Evolutionary conservation across 768 basidiomycete genomes (phyloP), one percentile per base, ranked within the genome.

Genomic region (Serendipita vermifera): DNA sequence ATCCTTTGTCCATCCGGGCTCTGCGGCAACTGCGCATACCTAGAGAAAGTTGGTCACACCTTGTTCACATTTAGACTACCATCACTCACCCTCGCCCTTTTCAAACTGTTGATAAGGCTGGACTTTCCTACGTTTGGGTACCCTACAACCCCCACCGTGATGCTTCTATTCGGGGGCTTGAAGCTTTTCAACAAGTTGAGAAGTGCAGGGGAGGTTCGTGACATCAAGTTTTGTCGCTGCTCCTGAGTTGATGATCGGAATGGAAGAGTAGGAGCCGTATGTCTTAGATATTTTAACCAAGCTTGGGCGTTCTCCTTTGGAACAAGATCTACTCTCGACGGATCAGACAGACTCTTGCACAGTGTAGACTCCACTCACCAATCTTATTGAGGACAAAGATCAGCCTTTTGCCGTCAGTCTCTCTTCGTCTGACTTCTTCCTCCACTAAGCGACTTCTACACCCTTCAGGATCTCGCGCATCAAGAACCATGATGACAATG

Each of bases 111-210:
- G 68, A 99, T 92, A 57, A 98, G 65, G 64, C 83, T 87, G 57
- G 89, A 93, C 72, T 98, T 98, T 13, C 94, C 94, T 41, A 98
- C 94, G 68, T 98, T 98, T 1, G 94, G 94, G 69, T 91, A 94
- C 1, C 94, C 94, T 3, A 97, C 87, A 15, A 98, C 87, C 14
- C 91, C 91, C 51, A 94, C 78, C 0, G 88, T 91, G 53, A 89
- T 73, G 0, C 80, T 72, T 1, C 69, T 62, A 31, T 73, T 80
- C 1, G 82, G 83, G 14, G 26, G 54, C 60, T 82, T 85, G 67
- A 85, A 87, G 0, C 83, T 84, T 64, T 94, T 96, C 38, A 94
- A 73, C 2, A 96, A 74, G 54, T 83, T 83, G 36, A 92, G 72
- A 2, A 96, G 73, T 46, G 83, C 73, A 26, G 87, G 87, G 1